These are phyloP conservation scores for Hemisphaericaspora nanyangensis DNA, from an alignment of 805 yeast species.

Conservation along the genomic window DNA sequence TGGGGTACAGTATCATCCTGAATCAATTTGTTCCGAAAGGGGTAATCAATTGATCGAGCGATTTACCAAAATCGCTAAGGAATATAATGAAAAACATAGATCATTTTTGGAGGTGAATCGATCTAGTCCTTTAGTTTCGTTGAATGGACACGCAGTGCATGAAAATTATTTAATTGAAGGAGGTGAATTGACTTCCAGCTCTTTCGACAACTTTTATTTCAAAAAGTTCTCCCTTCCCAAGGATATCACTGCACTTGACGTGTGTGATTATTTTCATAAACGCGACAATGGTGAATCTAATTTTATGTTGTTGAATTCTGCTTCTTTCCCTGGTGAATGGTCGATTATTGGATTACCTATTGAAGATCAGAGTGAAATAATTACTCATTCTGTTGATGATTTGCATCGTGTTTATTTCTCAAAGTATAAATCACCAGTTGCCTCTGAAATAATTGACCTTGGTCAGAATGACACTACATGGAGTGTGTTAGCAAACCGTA, in stretches of 20 bases:
- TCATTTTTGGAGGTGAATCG: background rate
- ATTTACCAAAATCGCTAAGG: constrained; percentile 52
- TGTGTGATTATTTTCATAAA: constrained; percentile 46
- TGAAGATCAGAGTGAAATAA: constrained; percentile 37
- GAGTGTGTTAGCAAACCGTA: constrained; percentile 47
- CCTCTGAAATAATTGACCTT: constrained; percentile 2
- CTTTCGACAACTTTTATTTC: constrained; percentile 9
- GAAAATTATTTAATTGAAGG: constrained; percentile 10
- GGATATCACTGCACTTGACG: constrained; percentile 34
- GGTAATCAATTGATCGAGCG: constrained; percentile 61
- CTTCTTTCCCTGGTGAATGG: constrained; percentile 83
- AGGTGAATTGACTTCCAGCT: constrained; percentile 7
- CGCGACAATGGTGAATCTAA: constrained; percentile 30
- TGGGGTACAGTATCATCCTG: constrained; percentile 98
- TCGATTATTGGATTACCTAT: constrained; percentile 77
- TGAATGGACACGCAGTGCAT: constrained; percentile 19
- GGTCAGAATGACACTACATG: constrained; percentile 38
- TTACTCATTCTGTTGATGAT: constrained; percentile 59
- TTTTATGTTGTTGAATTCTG: constrained; percentile 68
- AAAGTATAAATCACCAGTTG: constrained; percentile 18
- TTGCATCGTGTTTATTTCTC: constrained; percentile 12
- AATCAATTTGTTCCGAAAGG: constrained; percentile 74
- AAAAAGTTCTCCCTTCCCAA: constrained; percentile 11
- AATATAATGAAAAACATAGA: constrained; percentile 25
- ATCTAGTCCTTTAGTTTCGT: background rate